A percentile compares a stretch with the other conserved stretches of the same genome.
phyloP scores from a whole-genome alignment of 768 basidiomycete species.

The Lentinula aciculospora region DNA sequence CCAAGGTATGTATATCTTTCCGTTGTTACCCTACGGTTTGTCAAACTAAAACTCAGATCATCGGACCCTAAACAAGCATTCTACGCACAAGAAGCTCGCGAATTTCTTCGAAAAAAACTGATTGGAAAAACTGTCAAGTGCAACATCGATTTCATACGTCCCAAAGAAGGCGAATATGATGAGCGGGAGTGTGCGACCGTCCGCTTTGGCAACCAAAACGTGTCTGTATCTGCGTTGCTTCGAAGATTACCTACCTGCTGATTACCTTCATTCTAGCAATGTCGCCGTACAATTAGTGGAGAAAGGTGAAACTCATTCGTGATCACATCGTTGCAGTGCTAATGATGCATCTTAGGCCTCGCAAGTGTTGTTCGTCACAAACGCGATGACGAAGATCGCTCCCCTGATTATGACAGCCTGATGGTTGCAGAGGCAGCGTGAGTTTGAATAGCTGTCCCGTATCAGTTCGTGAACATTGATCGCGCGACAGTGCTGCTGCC shows the following conservation, averaged over 20 bases:
- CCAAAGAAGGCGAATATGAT: slow-evolving; percentile 89
- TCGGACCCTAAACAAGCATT: slow-evolving; percentile 83
- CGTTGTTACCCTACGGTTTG: background rate
- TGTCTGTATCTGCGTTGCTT: slow-evolving; percentile 46
- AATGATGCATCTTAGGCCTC: slow-evolving; percentile 24
- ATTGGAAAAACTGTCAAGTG: slow-evolving; percentile 87
- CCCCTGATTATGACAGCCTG: slow-evolving; percentile 93
- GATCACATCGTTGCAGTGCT: background rate
- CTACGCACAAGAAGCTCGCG: slow-evolving; percentile 88
- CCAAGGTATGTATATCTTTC: slow-evolving; percentile 54
- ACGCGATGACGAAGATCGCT: slow-evolving; percentile 92
- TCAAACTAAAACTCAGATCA: slow-evolving; percentile 39
- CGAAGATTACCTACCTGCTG: background rate
- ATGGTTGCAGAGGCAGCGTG: slow-evolving; percentile 92
- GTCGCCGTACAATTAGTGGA: slow-evolving; percentile 91
- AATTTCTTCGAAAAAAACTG: slow-evolving; percentile 86
- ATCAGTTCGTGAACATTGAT: slow-evolving; percentile 3
- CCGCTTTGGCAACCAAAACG: slow-evolving; percentile 74
- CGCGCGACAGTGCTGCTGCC: slow-evolving; percentile 54
- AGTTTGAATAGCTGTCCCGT: slow-evolving; percentile 21
- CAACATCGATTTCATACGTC: slow-evolving; percentile 86
- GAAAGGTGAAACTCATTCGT: slow-evolving; percentile 46
- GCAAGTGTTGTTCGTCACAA: slow-evolving; percentile 88
- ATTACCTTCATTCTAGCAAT: slow-evolving; percentile 48
- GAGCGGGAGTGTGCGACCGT: slow-evolving; percentile 91